Conservation (phyloP, 2,329 filamentous ascomycete species). For the Aspergillus carbonarius region DNA sequence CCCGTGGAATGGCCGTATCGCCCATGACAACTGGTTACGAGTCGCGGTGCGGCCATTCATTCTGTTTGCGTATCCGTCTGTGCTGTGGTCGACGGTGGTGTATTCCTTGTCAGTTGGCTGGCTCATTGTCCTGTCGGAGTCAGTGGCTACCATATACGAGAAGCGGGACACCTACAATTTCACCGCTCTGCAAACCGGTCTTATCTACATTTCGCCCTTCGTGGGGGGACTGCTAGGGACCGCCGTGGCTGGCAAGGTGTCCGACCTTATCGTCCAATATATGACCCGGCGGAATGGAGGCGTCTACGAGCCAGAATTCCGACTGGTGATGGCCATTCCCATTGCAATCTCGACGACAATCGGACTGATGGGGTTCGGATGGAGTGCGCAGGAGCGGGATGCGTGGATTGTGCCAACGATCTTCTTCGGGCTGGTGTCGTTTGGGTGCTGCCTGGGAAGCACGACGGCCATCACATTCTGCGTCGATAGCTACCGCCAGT, state of each 20-base stretch:
- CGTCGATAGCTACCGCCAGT: constrained; percentile 89
- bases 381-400: constrained; percentile 74
- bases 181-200: constrained; percentile 72
- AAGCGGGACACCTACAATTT: constrained; percentile 73
- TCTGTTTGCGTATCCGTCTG: constrained; percentile 80
- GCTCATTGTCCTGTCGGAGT: constrained; percentile 93
- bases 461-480: constrained; percentile 93
- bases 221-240: constrained; percentile 87
- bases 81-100: constrained; percentile 82
- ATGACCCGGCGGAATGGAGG: constrained; percentile 88
- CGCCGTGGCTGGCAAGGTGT: constrained; percentile 82
- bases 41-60: constrained; percentile 79
- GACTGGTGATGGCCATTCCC: constrained; percentile 81
- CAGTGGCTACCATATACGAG: constrained; percentile 76
- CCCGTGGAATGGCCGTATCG: constrained; percentile 75
- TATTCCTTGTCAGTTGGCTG: constrained; percentile 90
- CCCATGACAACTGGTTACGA: constrained; percentile 74
- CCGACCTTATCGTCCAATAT: constrained; percentile 76
- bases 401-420: constrained; percentile 88
- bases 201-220: constrained; percentile 89
- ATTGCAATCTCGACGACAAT: constrained; percentile 75
- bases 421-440: constrained; percentile 89
- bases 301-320: constrained; percentile 91
- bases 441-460: constrained; percentile 85
- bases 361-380: constrained; percentile 95